Evolutionary conservation across 164 flowering plant genomes (phyloP).

Genomic region (Vitis labrusca): DNA sequence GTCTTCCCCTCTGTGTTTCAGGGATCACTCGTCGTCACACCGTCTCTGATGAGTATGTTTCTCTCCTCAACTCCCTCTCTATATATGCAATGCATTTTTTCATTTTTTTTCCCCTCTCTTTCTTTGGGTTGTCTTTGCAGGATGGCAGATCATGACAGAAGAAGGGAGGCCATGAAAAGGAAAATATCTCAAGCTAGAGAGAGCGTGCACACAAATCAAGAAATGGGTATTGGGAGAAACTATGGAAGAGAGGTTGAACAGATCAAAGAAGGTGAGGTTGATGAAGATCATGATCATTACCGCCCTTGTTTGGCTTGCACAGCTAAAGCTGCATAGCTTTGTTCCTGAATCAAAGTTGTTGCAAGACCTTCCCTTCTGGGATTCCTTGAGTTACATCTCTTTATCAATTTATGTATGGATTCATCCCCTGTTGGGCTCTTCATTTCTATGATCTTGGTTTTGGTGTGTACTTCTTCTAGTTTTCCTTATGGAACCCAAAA

Average conservation of each 20-base stretch:
- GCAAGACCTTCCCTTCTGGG: too few species aligned
- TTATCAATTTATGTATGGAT: too few species aligned
- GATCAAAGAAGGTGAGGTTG: conserved; percentile 21
- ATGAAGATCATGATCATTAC: conserved; percentile 17
- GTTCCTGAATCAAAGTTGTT: neutral
- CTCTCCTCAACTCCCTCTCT: conserved; percentile 6
- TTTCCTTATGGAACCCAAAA: too few species aligned
- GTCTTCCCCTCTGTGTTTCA: conserved; percentile 48
- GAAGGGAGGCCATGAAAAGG: conserved; percentile 44
- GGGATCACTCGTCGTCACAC: conserved; percentile 34
- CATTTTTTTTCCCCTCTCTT: neutral
- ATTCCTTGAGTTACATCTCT: too few species aligned
- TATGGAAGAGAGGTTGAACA: conserved; percentile 7
- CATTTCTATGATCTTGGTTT: too few species aligned
- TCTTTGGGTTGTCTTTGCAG: conserved; percentile 15
- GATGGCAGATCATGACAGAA: conserved; percentile 53
- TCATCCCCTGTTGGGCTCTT: too few species aligned
- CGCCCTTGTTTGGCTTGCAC: conserved; percentile 10
- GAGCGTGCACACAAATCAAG: conserved; percentile 13
- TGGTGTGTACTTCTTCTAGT: too few species aligned
- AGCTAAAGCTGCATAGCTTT: conserved; percentile 37
- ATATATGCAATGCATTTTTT: neutral
- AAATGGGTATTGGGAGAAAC: conserved; percentile 14
- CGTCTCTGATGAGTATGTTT: conserved; percentile 35
- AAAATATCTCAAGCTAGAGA: conserved; percentile 28